A percentile compares a stretch with the other conserved stretches of the same genome.
phyloP scores from a whole-genome alignment of 768 basidiomycete genomes.

The Amanita muscaria region DNA sequence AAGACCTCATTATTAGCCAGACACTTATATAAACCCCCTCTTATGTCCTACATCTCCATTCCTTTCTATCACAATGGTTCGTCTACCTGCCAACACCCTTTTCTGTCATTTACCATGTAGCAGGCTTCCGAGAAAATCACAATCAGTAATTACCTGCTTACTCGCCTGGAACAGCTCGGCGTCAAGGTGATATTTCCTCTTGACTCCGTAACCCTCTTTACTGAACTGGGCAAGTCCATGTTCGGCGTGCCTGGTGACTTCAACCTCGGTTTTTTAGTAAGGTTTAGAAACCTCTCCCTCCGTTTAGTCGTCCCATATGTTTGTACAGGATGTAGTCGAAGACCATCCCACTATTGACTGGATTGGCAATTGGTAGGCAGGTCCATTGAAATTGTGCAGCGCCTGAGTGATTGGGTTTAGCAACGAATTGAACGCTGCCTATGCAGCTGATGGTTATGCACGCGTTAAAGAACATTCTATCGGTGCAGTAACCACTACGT shows the following conservation, averaged over 20 bases:
- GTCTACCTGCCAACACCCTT: neutral
- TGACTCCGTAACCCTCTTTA: neutral
- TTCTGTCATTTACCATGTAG: slow-evolving; percentile 16
- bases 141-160: slow-evolving; percentile 52
- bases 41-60: neutral
- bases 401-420: slow-evolving; percentile 24
- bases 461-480: slow-evolving; percentile 69
- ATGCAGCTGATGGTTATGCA: slow-evolving; percentile 92
- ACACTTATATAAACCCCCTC: too few species aligned
- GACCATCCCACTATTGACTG: slow-evolving; percentile 70
- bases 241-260: slow-evolving; percentile 89
- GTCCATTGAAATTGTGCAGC: neutral
- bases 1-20: too few species aligned
- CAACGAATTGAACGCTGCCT: slow-evolving; percentile 80
- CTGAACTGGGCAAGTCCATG: slow-evolving; percentile 41
- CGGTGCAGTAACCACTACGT: slow-evolving; percentile 76
- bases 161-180: slow-evolving; percentile 54
- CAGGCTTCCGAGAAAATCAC: slow-evolving; percentile 37
- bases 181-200: slow-evolving; percentile 39
- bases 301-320: neutral
- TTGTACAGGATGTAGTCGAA: slow-evolving; percentile 66
- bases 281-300: slow-evolving; percentile 3
- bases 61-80: neutral
- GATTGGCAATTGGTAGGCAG: slow-evolving; percentile 73
- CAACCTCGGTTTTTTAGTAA: slow-evolving; percentile 59